These are phyloP conservation scores for Lichtheimia ornata DNA, from an alignment of 371 early-diverging fungal genomes.

Conservation along the genomic window DNA sequence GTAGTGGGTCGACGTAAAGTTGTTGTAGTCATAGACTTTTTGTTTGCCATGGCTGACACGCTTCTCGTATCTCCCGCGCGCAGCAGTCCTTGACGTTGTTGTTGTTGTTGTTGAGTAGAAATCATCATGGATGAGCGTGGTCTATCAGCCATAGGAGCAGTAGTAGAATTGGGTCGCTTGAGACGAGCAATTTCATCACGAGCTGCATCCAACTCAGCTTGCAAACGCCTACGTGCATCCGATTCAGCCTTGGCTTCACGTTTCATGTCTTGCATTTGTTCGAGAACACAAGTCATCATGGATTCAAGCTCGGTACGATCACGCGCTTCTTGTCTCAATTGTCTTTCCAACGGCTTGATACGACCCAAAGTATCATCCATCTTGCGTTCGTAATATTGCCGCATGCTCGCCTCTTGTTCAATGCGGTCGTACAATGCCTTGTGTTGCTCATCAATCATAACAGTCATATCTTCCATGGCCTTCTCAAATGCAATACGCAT, in stretches of 20 bases:
- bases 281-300: conserved; percentile 38
- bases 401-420: conserved; percentile 36
- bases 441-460: conserved; percentile 44
- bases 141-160: background rate
- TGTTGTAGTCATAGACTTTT: background rate
- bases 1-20: background rate
- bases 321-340: conserved; percentile 29
- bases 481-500: conserved; percentile 49
- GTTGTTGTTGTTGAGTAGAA: background rate
- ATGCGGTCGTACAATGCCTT: conserved; percentile 38
- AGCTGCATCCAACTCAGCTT: conserved; percentile 24
- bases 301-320: conserved; percentile 37
- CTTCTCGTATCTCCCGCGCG: conserved; percentile 1
- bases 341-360: conserved; percentile 34
- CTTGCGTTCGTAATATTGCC: conserved; percentile 35
- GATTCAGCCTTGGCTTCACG: conserved; percentile 26
- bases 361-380: conserved; percentile 29
- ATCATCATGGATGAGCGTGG: conserved; percentile 3
- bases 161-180: conserved; percentile 6
- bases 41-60: conserved; percentile 11
- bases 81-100: background rate
- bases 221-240: conserved; percentile 18
- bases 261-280: conserved; percentile 35
- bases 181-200: conserved; percentile 22
- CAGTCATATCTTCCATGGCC: conserved; percentile 51